Evolutionary conservation across 108 stramenopile species (phyloP).

Genomic region (Cyclostephanos tholiformis): DNA sequence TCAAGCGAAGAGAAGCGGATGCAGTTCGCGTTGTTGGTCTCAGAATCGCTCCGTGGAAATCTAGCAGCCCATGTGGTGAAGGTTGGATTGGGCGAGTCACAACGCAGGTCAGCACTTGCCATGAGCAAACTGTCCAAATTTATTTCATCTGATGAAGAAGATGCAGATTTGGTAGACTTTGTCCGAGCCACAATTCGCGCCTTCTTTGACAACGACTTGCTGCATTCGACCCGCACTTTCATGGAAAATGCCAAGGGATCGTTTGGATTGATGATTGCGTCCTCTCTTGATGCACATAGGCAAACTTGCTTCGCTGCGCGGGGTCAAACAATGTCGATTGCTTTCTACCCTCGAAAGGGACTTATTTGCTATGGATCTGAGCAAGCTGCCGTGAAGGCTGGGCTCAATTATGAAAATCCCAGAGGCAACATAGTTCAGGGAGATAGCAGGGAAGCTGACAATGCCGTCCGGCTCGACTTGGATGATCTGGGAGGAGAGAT

Average conservation of each 20-base stretch:
- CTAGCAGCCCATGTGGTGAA: neutral
- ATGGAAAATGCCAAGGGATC: slow-evolving; percentile 75
- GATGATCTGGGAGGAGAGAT: slow-evolving; percentile 57
- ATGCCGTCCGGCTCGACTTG: slow-evolving; percentile 49
- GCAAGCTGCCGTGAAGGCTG: slow-evolving; percentile 81
- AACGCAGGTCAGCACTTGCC: slow-evolving; percentile 8
- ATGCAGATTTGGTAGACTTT: slow-evolving; percentile 25
- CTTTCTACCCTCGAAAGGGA: slow-evolving; percentile 79
- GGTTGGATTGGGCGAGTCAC: slow-evolving; percentile 2
- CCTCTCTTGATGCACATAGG: slow-evolving; percentile 72
- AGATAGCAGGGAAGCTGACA: slow-evolving; percentile 26
- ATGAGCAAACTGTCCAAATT: slow-evolving; percentile 32
- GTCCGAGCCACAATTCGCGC: slow-evolving; percentile 59
- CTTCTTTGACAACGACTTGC: slow-evolving; percentile 83
- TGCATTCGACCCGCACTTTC: slow-evolving; percentile 63
- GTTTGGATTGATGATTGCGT: slow-evolving; percentile 70
- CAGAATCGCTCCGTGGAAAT: slow-evolving; percentile 17
- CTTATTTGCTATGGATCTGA: slow-evolving; percentile 82
- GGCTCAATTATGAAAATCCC: slow-evolving; percentile 52
- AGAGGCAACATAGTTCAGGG: slow-evolving; percentile 32
- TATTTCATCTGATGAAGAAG: slow-evolving; percentile 28
- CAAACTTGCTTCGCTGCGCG: slow-evolving; percentile 81
- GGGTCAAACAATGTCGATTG: slow-evolving; percentile 80
- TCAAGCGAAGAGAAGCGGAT: slow-evolving; percentile 11
- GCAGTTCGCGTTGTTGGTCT: slow-evolving; percentile 15